A percentile compares a stretch with the other conserved stretches of the same genome.
Evolutionary conservation across 1,284 basidiomycete species (phyloP).

Genomic region (Tylopilus sp.): DNA sequence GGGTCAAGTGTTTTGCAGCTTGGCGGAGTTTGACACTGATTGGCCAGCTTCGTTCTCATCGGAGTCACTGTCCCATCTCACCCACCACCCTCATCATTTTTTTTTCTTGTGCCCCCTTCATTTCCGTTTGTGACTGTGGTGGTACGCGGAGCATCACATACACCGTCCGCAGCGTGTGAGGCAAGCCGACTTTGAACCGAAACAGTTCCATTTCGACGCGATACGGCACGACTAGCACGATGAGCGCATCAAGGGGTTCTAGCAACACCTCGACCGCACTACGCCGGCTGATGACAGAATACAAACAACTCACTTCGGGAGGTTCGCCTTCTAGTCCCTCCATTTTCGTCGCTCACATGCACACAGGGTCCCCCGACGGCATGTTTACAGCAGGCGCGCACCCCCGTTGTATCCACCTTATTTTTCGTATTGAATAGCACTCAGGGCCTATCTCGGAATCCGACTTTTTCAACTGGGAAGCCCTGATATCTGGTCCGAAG

Average conservation of each 20-base stretch:
- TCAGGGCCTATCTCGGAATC: constrained; percentile 91
- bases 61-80: not conserved
- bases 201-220: not conserved
- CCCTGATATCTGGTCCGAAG: constrained; percentile 95
- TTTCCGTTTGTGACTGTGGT: not conserved
- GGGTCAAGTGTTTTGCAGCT: too few relatives aligned
- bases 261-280: constrained; percentile 70
- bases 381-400: constrained; percentile 91
- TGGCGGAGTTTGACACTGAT: too few relatives aligned
- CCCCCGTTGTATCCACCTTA: constrained; percentile 6
- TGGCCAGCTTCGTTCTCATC: not conserved
- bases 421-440: not conserved
- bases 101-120: not conserved
- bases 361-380: constrained; percentile 83
- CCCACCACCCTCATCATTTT: not conserved
- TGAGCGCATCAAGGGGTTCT: constrained; percentile 57
- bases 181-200: too few relatives aligned
- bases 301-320: constrained; percentile 85
- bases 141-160: not conserved
- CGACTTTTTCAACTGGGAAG: constrained; percentile 99
- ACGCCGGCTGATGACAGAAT: constrained; percentile 91
- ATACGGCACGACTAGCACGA: constrained; percentile 16
- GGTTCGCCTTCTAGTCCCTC: constrained; percentile 44
- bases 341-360: not conserved
- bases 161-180: not conserved